These are phyloP conservation scores for Letharia columbiana DNA, from an alignment of 495 filamentous ascomycete species.

Conservation along the genomic window DNA sequence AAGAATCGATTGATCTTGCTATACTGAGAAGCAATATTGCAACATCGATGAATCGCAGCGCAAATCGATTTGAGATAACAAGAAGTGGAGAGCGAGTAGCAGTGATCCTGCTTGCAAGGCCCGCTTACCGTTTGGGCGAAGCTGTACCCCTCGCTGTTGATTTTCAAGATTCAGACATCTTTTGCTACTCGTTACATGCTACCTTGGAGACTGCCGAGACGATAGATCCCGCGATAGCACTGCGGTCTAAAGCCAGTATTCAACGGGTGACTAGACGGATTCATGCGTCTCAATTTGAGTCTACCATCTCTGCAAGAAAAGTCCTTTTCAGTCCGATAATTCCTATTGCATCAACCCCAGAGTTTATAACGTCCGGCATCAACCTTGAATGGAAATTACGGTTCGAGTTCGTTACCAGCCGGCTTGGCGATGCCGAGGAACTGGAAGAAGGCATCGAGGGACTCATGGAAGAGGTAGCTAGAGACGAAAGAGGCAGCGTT, in stretches of 20 bases:
- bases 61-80: conserved; percentile 89
- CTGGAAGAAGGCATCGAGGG: conserved; percentile 33
- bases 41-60: conserved; percentile 51
- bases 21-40: conserved; percentile 70
- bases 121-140: conserved; percentile 85
- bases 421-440: conserved; percentile 20
- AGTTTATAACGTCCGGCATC: conserved; percentile 81
- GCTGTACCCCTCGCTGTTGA: conserved; percentile 73
- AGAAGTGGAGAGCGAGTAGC: conserved; percentile 79
- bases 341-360: conserved; percentile 70
- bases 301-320: conserved; percentile 68
- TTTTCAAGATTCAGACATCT: conserved; percentile 62
- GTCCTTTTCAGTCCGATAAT: conserved; percentile 73
- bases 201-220: conserved; percentile 72
- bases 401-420: conserved; percentile 78
- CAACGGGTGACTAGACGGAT: conserved; percentile 75
- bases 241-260: conserved; percentile 78
- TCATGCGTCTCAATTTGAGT: conserved; percentile 66
- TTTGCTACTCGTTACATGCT: conserved; percentile 70
- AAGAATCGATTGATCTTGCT: conserved; percentile 84
- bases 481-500: conserved; percentile 66
- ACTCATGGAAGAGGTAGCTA: conserved; percentile 43
- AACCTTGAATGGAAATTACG: conserved; percentile 76
- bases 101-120: conserved; percentile 78
- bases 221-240: conserved; percentile 65